Conservation (phyloP, 108 stramenopile genomes). For the Thalassiosira profunda region DNA sequence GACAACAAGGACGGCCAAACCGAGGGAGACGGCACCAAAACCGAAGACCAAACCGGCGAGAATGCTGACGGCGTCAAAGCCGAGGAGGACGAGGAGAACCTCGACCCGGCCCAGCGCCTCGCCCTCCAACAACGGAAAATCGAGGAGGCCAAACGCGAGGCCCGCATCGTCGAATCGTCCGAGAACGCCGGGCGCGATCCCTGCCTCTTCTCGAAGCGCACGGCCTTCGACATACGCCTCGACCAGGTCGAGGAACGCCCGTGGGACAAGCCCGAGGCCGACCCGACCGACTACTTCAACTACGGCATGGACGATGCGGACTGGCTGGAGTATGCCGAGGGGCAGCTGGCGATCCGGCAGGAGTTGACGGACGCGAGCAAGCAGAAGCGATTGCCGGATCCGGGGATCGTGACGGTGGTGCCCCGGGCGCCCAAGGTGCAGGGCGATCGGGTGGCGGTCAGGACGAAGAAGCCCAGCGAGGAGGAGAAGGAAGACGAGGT, state of each 20-base stretch:
- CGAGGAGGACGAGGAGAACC: constrained; percentile 62
- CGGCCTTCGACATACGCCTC: constrained; percentile 93
- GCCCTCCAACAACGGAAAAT: constrained; percentile 80
- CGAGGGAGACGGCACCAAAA: neutral
- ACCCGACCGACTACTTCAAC: constrained; percentile 90
- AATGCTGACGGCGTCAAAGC: constrained; percentile 20
- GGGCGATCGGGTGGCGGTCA: constrained; percentile 71
- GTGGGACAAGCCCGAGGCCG: constrained; percentile 69
- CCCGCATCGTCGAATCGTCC: constrained; percentile 74
- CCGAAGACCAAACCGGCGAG: constrained; percentile 2
- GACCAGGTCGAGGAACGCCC: constrained; percentile 95
- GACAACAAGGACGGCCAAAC: neutral
- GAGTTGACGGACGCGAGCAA: constrained; percentile 88
- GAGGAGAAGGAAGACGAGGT: constrained; percentile 34
- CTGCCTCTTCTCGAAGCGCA: constrained; percentile 88
- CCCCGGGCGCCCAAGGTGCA: constrained; percentile 68
- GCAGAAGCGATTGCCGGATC: constrained; percentile 82
- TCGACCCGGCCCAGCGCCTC: constrained; percentile 83
- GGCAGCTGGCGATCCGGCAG: constrained; percentile 83
- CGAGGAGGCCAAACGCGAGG: constrained; percentile 74
- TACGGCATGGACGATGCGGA: constrained; percentile 87
- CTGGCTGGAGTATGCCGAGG: constrained; percentile 87
- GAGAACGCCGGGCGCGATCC: constrained; percentile 94
- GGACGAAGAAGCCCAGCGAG: constrained; percentile 21
- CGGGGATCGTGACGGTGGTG: constrained; percentile 78